These are phyloP conservation scores for Dioscorea dumetorum DNA, from an alignment of 106 monocot species.

Conservation along the genomic window DNA sequence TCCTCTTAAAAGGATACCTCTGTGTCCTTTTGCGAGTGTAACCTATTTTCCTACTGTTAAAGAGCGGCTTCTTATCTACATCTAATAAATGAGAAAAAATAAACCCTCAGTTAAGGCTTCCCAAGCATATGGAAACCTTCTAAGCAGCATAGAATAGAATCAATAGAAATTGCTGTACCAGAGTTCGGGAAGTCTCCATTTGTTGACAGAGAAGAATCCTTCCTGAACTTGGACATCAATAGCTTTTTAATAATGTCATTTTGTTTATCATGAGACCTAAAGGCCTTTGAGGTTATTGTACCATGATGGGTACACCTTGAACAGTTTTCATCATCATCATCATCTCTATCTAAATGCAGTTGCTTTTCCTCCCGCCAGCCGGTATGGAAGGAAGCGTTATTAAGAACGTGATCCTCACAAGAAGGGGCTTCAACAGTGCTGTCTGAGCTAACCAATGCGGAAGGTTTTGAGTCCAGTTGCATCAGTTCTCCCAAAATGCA, in stretches of 20 bases:
- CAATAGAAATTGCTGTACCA: too few species aligned
- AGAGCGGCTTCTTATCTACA: slow-evolving; percentile 41
- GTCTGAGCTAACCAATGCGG: slow-evolving; percentile 21
- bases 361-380: slow-evolving; percentile 9
- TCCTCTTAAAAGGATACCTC: slow-evolving; percentile 54
- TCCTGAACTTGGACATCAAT: slow-evolving; percentile 47
- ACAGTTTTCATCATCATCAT: slow-evolving; percentile 59
- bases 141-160: too few species aligned
- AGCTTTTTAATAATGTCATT: slow-evolving; percentile 50
- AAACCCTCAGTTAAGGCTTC: neutral
- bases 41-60: slow-evolving; percentile 46
- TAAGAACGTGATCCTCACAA: neutral
- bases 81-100: slow-evolving; percentile 12
- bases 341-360: slow-evolving; percentile 26
- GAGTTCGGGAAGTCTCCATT: too few species aligned
- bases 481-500: slow-evolving; percentile 18
- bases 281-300: slow-evolving; percentile 20
- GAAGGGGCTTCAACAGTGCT: slow-evolving; percentile 22
- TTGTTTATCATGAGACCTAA: slow-evolving; percentile 24
- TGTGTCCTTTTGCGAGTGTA: slow-evolving; percentile 76
- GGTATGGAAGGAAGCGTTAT: slow-evolving; percentile 10
- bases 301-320: slow-evolving; percentile 47
- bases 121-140: too few species aligned
- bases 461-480: slow-evolving; percentile 30
- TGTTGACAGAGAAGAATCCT: slow-evolving; percentile 2